phyloP scores from a whole-genome alignment of 345 rosid species.

The Salix koriyanagi region DNA sequence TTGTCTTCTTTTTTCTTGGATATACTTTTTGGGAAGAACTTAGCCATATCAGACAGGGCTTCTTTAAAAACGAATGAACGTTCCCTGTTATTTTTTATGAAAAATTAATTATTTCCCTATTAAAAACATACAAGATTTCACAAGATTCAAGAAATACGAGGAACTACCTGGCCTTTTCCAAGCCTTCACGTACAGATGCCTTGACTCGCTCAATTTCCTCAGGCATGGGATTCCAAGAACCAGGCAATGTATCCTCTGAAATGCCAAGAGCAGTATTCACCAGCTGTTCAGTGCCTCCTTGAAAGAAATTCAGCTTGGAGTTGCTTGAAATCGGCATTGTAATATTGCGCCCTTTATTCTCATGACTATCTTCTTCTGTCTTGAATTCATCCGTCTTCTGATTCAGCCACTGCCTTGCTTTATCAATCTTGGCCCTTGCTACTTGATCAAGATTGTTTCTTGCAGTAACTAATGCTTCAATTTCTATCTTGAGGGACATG shows the following conservation, averaged over 20 bases:
- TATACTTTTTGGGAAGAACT: neutral
- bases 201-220: neutral
- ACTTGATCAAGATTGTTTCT: too few species aligned
- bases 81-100: neutral
- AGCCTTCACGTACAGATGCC: neutral
- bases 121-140: neutral
- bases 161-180: neutral
- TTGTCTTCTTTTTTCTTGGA: neutral
- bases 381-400: too few species aligned
- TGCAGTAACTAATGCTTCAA: too few species aligned
- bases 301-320: neutral
- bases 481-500: too few species aligned
- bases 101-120: neutral
- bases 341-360: too few species aligned
- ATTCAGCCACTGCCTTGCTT: too few species aligned
- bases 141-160: neutral
- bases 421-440: too few species aligned
- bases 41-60: neutral
- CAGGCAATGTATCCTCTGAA: neutral
- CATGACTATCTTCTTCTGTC: too few species aligned
- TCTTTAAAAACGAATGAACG: neutral
- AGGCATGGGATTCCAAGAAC: neutral
- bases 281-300: neutral
- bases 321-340: too few species aligned
- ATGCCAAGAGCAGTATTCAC: neutral